Evolutionary conservation across 2,329 filamentous ascomycete species (phyloP), one percentile per base, ranked within the genome.

Genomic region (Penicillium sp.): DNA sequence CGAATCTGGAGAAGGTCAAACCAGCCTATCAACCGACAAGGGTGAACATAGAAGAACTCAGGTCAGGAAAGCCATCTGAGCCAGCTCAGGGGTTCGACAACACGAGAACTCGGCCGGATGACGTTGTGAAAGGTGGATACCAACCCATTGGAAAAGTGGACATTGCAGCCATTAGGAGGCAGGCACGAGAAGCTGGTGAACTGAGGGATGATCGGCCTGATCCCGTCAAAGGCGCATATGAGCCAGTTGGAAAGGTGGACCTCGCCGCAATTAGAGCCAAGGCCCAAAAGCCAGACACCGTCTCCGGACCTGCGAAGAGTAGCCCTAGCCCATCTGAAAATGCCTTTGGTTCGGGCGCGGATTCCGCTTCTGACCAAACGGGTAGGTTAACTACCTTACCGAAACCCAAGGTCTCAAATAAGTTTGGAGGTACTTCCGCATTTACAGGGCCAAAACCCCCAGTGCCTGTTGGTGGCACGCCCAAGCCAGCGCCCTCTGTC

Each of bases 111-210:
- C 76, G 78, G 38, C 69, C 78, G 41, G 67, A 72, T 26, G 90
- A 93, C 73, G 86, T 97, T 21, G 88, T 98, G 56, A 91, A 81
- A 72, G 95, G 95, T 49, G 90, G 86, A 17, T 99, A 99, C 78
- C 92, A 97, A 76, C 95, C 95, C 21, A 83, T 99, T 70, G 95
- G 95, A 60, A 98, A 97, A 81, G 91, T 99, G n/a, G 93, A 99
- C 73, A 98, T 99, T 78, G 91, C 90, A 26, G 93, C 92, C 44
- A 90, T 99, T 68, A 88, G 95, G 66, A 80, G 89, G 84, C 75
- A 92, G 85, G 82, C 93, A 79, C 73, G 89, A 83, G 82, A 89
- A 82, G 70, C 83, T 76, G 77, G 85, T 8, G 66, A 73, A 29
- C 11, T 73, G 11, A 74, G 85, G 50, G 92, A 97, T 72, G 91